phyloP scores from a whole-genome alignment of 2,329 filamentous ascomycete genomes.

The Neofusicoccum umdonicola region DNA sequence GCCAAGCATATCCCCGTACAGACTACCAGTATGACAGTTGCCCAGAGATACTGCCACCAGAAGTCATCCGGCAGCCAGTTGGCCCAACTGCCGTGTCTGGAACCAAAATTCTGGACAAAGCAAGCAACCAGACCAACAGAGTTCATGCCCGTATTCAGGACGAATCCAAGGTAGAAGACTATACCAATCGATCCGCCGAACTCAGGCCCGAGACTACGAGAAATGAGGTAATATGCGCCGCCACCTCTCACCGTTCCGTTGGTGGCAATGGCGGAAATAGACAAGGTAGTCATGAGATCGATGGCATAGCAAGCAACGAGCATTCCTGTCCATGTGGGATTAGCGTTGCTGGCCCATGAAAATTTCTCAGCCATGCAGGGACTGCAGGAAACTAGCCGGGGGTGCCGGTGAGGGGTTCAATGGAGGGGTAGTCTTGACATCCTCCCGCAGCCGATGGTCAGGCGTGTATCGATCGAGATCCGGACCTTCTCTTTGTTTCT shows the following conservation, averaged over 20 bases:
- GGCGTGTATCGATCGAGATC: background rate
- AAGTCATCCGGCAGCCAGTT: conserved; percentile 66
- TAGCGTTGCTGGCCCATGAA: background rate
- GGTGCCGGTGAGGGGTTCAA: background rate
- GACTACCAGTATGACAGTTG: conserved; percentile 66
- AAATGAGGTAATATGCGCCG: conserved; percentile 86
- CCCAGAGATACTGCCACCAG: conserved; percentile 75
- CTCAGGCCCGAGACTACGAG: conserved; percentile 78
- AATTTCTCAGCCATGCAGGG: background rate
- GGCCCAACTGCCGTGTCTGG: conserved; percentile 54
- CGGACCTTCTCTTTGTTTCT: background rate
- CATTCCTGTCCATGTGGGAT: conserved; percentile 52
- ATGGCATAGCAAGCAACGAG: conserved; percentile 74
- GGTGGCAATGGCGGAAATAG: conserved; percentile 82
- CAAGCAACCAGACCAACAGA: conserved; percentile 84
- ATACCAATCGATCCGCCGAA: conserved; percentile 87
- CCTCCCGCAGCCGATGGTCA: background rate
- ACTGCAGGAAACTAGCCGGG: background rate
- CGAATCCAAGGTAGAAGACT: conserved; percentile 86
- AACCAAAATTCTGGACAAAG: conserved; percentile 71
- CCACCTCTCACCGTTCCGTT: conserved; percentile 87
- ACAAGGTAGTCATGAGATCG: conserved; percentile 80
- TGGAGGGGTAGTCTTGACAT: background rate
- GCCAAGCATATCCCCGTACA: conserved; percentile 76
- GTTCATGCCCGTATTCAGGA: conserved; percentile 84